Percentiles rank a stretch among this genome's conserved stretches.
phyloP scores from a whole-genome alignment of 495 filamentous ascomycete genomes.

The Xylaria telfairii region DNA sequence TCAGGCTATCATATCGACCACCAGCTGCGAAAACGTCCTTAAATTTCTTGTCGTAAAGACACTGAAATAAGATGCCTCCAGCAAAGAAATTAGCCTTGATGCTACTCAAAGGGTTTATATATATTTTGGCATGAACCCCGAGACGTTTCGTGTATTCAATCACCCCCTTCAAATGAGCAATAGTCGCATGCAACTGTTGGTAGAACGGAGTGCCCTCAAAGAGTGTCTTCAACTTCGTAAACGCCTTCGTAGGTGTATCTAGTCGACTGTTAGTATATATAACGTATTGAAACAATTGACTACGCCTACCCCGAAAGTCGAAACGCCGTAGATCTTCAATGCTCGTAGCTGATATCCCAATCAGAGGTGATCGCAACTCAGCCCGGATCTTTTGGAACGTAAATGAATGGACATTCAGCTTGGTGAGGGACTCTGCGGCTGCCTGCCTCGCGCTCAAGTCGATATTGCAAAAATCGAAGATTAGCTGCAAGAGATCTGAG shows the following conservation, averaged over 20 bases:
- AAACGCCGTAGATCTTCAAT: slow-evolving; percentile 89
- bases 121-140: slow-evolving; percentile 77
- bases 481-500: slow-evolving; percentile 77
- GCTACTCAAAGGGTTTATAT: slow-evolving; percentile 83
- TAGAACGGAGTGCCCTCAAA: slow-evolving; percentile 74
- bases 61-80: slow-evolving; percentile 88
- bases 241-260: slow-evolving; percentile 77
- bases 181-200: slow-evolving; percentile 70
- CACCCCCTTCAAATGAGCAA: slow-evolving; percentile 79
- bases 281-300: slow-evolving; percentile 2
- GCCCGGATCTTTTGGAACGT: slow-evolving; percentile 85
- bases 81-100: slow-evolving; percentile 92
- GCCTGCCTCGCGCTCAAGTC: slow-evolving; percentile 67
- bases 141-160: slow-evolving; percentile 77
- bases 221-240: slow-evolving; percentile 70
- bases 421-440: slow-evolving; percentile 85
- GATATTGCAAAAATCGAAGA: slow-evolving; percentile 89
- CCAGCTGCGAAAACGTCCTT: slow-evolving; percentile 91
- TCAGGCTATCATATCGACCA: slow-evolving; percentile 88
- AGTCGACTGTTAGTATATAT: slow-evolving; percentile 24
- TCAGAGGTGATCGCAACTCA: slow-evolving; percentile 77
- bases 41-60: slow-evolving; percentile 82
- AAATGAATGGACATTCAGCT: slow-evolving; percentile 81
- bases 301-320: slow-evolving; percentile 77
- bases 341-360: slow-evolving; percentile 86